Conservation (phyloP, 2,329 filamentous ascomycete species). For the Rhexocercosporidium sp. region DNA sequence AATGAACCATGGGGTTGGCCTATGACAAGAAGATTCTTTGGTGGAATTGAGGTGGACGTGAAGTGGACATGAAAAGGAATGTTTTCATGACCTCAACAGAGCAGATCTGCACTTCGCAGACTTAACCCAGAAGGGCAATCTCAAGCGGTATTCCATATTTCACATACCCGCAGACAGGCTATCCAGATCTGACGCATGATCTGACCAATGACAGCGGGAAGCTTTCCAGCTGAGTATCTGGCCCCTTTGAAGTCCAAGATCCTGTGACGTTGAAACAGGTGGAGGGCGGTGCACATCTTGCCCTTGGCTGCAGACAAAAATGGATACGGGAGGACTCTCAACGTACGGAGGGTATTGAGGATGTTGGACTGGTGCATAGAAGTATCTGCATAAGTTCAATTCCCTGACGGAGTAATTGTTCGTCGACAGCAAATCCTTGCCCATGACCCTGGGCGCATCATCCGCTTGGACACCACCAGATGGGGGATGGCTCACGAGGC, state of each 20-base stretch:
- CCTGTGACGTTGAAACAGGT: constrained; percentile 5
- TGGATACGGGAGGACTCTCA: constrained; percentile 30
- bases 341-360: neutral
- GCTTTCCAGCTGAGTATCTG: neutral
- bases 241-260: constrained; percentile 4
- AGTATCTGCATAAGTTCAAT: neutral
- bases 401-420: neutral
- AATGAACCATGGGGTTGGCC: too few species aligned
- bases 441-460: constrained; percentile 9
- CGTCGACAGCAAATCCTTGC: neutral
- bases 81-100: neutral
- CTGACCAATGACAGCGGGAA: neutral
- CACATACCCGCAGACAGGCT: neutral
- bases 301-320: constrained; percentile 26
- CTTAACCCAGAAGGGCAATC: neutral
- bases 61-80: neutral
- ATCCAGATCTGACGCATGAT: neutral
- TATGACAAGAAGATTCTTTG: neutral
- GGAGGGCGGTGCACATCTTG: constrained; percentile 9
- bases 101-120: neutral
- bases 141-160: neutral
- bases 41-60: neutral
- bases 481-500: constrained; percentile 1
- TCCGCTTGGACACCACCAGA: constrained; percentile 8
- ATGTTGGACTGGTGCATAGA: neutral